Evolutionary conservation across 2,329 filamentous ascomycete species (phyloP).

Genomic region (Nemania abortiva): DNA sequence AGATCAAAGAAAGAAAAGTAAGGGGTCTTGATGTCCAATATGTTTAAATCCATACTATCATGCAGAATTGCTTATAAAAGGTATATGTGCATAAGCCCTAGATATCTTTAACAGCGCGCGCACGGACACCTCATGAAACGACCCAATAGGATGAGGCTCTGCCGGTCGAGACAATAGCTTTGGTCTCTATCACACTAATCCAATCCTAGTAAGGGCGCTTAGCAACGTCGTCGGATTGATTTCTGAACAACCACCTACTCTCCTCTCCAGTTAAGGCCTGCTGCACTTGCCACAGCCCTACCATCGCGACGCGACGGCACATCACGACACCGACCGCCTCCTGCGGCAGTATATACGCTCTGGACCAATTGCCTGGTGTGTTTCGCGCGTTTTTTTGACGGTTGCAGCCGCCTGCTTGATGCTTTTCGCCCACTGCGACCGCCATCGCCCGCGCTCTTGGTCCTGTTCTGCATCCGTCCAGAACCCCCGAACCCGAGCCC

Average conservation of each 20-base stretch:
- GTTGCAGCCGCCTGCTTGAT: conserved; percentile 17
- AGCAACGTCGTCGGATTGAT: conserved; percentile 41
- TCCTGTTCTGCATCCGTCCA: conserved; percentile 18
- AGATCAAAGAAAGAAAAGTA: background rate
- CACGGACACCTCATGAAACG: conserved; percentile 1
- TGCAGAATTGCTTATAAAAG: no score
- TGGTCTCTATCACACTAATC: conserved; percentile 33
- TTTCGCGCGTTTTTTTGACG: background rate
- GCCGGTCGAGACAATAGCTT: conserved; percentile 6
- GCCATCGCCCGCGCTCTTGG: background rate
- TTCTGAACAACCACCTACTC: conserved; percentile 40
- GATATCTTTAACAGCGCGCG: background rate
- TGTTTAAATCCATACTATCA: background rate
- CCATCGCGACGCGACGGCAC: conserved; percentile 36
- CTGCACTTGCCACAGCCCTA: conserved; percentile 31
- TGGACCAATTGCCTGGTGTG: conserved; percentile 22
- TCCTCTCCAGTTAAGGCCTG: conserved; percentile 34
- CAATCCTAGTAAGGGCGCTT: conserved; percentile 38
- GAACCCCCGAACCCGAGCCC: background rate
- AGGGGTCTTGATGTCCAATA: background rate
- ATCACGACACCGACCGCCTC: conserved; percentile 22
- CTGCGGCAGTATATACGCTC: conserved; percentile 4
- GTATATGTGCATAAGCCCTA: background rate
- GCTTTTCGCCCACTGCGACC: conserved; percentile 1
- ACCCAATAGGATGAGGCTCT: conserved; percentile 29